These are phyloP conservation scores for Pterocarpus macrocarpus DNA, from an alignment of 306 rosid genomes.

Conservation along the genomic window DNA sequence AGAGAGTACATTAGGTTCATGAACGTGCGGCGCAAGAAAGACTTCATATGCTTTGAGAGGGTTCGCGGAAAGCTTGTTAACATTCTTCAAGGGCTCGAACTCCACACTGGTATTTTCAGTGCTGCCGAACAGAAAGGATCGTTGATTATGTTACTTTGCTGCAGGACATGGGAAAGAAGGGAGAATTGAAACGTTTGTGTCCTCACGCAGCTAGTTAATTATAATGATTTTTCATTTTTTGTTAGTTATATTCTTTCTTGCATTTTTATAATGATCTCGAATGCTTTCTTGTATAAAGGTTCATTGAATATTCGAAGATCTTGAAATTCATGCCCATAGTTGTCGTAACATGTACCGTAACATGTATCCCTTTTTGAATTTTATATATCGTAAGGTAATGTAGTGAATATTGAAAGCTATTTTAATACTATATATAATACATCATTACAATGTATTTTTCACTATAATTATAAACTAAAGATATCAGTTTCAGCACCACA, in stretches of 20 bases:
- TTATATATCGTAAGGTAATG: no score
- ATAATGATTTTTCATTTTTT: neutral
- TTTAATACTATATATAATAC: no score
- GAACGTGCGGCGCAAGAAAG: conserved; percentile 70
- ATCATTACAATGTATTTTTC: no score
- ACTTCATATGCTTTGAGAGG: conserved; percentile 80
- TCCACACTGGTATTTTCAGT: conserved; percentile 82
- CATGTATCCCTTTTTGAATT: no score
- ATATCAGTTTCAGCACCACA: no score
- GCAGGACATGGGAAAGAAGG: conserved; percentile 78
- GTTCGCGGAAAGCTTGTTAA: conserved; percentile 71
- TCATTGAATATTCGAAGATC: neutral
- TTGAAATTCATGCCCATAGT: neutral
- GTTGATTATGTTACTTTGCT: conserved; percentile 62
- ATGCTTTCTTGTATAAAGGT: neutral
- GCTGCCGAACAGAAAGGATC: conserved; percentile 92
- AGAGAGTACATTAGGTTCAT: conserved; percentile 78
- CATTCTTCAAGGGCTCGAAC: conserved; percentile 90
- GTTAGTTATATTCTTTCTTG: neutral
- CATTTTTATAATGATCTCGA: neutral
- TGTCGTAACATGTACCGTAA: no score
- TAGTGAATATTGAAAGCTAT: no score
- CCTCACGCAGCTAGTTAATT: neutral
- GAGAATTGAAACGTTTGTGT: conserved; percentile 81
- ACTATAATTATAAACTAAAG: no score